phyloP scores from a whole-genome alignment of 768 basidiomycete species.

The Hygrocybe coccinea region DNA sequence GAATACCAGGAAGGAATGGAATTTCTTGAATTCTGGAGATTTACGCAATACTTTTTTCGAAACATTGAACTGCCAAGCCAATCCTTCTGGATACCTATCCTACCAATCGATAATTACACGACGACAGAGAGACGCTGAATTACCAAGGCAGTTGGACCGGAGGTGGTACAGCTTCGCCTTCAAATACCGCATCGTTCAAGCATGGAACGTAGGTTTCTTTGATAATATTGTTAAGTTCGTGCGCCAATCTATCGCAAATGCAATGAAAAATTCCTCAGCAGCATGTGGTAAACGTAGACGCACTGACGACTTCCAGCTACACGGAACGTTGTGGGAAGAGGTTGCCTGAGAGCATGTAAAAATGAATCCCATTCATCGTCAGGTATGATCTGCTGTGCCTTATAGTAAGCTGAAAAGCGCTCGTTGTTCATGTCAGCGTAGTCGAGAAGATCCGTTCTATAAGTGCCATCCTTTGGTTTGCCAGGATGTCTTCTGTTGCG shows the following conservation, averaged over 20 bases:
- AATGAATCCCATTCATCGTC: constrained; percentile 79
- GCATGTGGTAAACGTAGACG: constrained; percentile 15
- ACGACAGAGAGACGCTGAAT: not conserved
- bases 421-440: constrained; percentile 67
- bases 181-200: constrained; percentile 67
- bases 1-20: constrained; percentile 93
- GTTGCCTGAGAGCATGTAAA: constrained; percentile 56
- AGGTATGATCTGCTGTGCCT: constrained; percentile 68
- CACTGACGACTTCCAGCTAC: constrained; percentile 86
- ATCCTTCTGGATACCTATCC: constrained; percentile 86
- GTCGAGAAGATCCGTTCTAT: constrained; percentile 43
- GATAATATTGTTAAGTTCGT: constrained; percentile 76
- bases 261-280: constrained; percentile 7
- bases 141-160: constrained; percentile 86
- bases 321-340: constrained; percentile 91
- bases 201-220: constrained; percentile 72
- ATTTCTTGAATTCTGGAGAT: constrained; percentile 84
- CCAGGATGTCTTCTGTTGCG: not conserved
- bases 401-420: constrained; percentile 64
- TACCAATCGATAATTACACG: constrained; percentile 9
- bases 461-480: not conserved
- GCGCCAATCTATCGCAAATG: constrained; percentile 45
- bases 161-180: constrained; percentile 68
- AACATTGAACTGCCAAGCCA: constrained; percentile 95
- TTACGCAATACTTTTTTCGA: constrained; percentile 85